Base-by-base conservation (phyloP, 2,329 filamentous ascomycete genomes). In the Fonsecaea monophora region DNA sequence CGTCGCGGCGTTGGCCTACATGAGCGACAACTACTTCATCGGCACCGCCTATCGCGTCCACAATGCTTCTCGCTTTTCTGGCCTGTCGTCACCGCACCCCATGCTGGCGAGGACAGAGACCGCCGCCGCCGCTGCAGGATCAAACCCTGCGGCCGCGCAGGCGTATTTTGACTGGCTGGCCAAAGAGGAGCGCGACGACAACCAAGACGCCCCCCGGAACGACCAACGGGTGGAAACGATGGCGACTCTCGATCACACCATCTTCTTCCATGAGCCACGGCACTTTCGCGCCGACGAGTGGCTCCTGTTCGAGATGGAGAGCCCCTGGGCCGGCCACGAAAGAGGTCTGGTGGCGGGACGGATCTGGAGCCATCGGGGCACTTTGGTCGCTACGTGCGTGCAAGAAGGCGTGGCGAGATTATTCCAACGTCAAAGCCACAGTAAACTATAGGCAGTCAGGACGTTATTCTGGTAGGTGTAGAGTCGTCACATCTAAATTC, bases 11-110 rank as follows among this genome's bases (percentile, higher is more conserved):
- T 83, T 98, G 68, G 94, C 94, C 25, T 98, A 97, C 81, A 91
- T 97, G 81, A 92, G 89, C 32, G 94, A 97, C 80, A 91, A 87
- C 76, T 94, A 91, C 81, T 97, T 98, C 79, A 93, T 98, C 77
- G 93, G 91, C 35, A 97, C 93, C 1, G 87, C 97, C 8, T 84
- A 89, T 37, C 87, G 91, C 21, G 89, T 93, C 62, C 93, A 97
- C 78, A 85, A 87, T 64, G 84, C 97, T 42, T 53, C 21, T 40
- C 21, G 35, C 18, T 60, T 60, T 35, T 48, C 42, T 4, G 55
- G 42, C 25, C 25, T 25, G 2, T 25, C 25, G 25, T 25, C 25
- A 2, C 25, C 25, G 25, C 25, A 25, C 25, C 25, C 25, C 1
- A 25, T 25, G 25, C 25, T 25, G 25, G 25, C 25, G 25, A 25